A percentile compares a stretch with the other conserved stretches of the same genome.
These are phyloP conservation scores for Chytriomyces sp. DNA, from an alignment of 192 early-diverging fungal genomes.

Conservation along the genomic window DNA sequence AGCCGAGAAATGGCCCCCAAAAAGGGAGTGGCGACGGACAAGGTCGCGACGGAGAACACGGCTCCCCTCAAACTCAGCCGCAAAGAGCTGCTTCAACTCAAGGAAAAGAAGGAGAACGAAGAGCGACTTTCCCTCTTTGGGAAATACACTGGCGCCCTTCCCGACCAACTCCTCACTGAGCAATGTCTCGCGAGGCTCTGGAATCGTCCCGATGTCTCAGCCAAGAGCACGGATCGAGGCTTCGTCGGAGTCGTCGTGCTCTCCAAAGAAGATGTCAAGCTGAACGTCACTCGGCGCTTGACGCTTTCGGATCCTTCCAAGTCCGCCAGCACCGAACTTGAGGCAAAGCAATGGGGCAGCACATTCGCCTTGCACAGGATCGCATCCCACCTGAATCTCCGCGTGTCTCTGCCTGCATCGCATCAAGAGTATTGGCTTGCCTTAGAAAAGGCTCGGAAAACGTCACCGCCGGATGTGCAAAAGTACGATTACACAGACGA, in stretches of 20 bases:
- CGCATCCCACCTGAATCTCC: constrained; percentile 66
- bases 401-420: constrained; percentile 73
- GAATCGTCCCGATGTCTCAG: neutral
- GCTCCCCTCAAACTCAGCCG: neutral
- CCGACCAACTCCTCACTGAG: constrained; percentile 68
- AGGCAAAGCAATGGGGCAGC: constrained; percentile 62
- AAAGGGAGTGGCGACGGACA: no score
- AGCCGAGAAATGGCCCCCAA: no score
- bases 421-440: constrained; percentile 73
- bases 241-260: constrained; percentile 46
- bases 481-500: constrained; percentile 71
- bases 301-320: constrained; percentile 33
- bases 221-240: constrained; percentile 69
- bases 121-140: constrained; percentile 54
- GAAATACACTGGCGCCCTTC: constrained; percentile 84
- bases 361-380: constrained; percentile 80
- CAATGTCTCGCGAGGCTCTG: constrained; percentile 63
- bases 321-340: constrained; percentile 45
- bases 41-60: no score
- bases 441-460: constrained; percentile 59
- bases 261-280: constrained; percentile 63
- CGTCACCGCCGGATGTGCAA: constrained; percentile 32
- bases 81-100: neutral
- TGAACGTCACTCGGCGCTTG: constrained; percentile 52
- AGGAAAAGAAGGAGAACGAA: neutral